Base-by-base conservation (phyloP, 345 rosid species). In the Aethionema arabicum region DNA sequence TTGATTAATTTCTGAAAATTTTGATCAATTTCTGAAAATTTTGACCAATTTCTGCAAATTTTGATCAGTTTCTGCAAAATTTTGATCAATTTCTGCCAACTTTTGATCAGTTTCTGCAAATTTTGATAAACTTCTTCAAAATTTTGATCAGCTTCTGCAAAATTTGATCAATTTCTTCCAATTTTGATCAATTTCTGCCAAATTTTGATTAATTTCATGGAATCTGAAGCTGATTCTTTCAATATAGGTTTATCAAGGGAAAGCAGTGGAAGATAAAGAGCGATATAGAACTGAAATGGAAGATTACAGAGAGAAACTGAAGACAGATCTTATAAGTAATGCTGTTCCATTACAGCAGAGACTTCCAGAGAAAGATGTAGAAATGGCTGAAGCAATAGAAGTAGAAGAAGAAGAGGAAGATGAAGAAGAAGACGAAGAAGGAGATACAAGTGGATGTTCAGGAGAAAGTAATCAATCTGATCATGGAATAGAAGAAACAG, bases 221-320 rank as follows among this genome's bases (percentile, higher is more conserved):
- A 21, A 21, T 37, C 35, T 48, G n/a, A 11, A 21, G 27, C 12
- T 52, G 35, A 36, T 43, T 50, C 10, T 66, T 15, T 67, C 12
- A 58, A 11, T 53, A 21, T 74, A 88, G 96, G 80, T 86, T 47
- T 83, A 82, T 67, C 95, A 95, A 72, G 93, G 84, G 60, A 85
- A 80, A 72, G 99, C 98, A 8, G 58, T 79, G 50, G 74, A 77
- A 72, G 99, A 95, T 44, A 95, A 86, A 76, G 95, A 95, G 84
- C 66, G 99, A 52, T 95, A 95, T 70, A 73, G 84, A 78, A 43
- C 47, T 60, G 96, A 95, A 76, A 88, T 90, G 99, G 96, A 83
- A 69, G 82, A 67, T 59, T 90, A 95, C 74, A 74, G 79, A 70
- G 92, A 86, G 80, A 85, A 81, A 57, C 67, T 76, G 61, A 85